phyloP scores from a whole-genome alignment of 208 protist species.

The Acanthamoeba royreba region DNA sequence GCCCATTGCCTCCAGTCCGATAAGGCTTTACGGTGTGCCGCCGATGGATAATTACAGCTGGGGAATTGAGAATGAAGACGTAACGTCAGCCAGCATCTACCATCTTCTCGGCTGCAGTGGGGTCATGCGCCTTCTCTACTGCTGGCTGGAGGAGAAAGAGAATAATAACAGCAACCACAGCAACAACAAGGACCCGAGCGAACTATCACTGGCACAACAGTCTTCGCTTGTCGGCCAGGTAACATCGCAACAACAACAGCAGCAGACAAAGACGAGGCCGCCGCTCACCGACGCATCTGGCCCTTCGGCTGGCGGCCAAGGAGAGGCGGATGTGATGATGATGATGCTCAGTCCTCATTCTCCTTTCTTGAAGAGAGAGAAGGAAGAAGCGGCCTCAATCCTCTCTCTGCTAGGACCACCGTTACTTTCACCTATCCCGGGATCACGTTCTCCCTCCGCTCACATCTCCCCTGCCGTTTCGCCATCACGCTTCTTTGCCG shows the following conservation, averaged over 20 bases:
- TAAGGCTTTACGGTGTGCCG: neutral
- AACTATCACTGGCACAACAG: neutral
- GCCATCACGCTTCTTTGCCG: neutral
- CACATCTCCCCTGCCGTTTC: neutral
- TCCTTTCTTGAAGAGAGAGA: neutral
- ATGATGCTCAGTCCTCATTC: neutral
- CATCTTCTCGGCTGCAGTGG: neutral
- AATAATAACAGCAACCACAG: neutral
- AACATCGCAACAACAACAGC: too few relatives aligned
- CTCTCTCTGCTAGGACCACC: neutral
- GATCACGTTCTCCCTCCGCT: neutral
- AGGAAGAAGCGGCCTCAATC: neutral
- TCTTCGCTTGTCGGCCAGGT: too few relatives aligned
- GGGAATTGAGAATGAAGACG: neutral
- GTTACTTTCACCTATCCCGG: neutral
- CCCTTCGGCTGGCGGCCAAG: too few relatives aligned
- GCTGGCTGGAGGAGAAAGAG: neutral
- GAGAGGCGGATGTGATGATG: too few relatives aligned
- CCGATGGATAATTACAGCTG: neutral
- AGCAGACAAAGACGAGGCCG: too few relatives aligned
- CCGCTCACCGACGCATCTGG: too few relatives aligned
- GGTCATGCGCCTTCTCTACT: conserved; percentile 9
- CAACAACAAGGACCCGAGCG: neutral
- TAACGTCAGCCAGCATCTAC: neutral
- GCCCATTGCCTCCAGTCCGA: neutral